Evolutionary conservation across 768 basidiomycete genomes (phyloP), one percentile per base, ranked within the genome.

Genomic region (Hygrophorus russula): DNA sequence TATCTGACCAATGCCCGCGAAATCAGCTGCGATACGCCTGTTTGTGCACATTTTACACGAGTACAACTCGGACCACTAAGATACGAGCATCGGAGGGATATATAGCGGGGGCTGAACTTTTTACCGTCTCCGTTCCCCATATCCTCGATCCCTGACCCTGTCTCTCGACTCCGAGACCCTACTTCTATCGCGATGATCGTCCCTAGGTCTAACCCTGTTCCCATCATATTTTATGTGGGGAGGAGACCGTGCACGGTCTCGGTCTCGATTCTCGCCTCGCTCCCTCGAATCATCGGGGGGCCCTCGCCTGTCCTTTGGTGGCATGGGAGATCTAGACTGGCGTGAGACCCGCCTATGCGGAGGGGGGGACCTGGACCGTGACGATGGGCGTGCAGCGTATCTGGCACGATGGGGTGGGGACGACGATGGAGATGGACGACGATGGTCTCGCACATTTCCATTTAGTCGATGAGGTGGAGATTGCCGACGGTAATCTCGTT

Each of bases 291-390:
- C 41, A 13, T 28, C 18, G 2, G 9, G 7, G 20, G 32, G 30
- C 30, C 48, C 34, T 33, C 46, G 46, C 43, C 42, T 14, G 17
- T 13, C 5, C 13, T 40, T n/a, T 3, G 17, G 10, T 9, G 20
- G 39, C 17, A 15, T 24, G 5, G 56, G 57, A 8, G 60, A 56
- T 40, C 55, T 51, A 13, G 56, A 57, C 20, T 54, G 45, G 31
- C 44, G 48, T 37, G 28, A 41, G 13, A 42, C 45, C 41, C 51
- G 48, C 47, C 53, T 37, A 48, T 54, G 56, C 5, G 55, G 57
- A 24, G 58, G 54, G 11, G 53, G 35, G 9, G 51, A 52, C 20
- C 31, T 20, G 17, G 48, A 41, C 18, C 39, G 37, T 11, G 37
- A 19, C 10, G 6, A 24, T 6, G 37, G 27, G n/a, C 39, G 36